Base-by-base conservation (phyloP, 2,329 filamentous ascomycete genomes). In the Aspergillus cejpii region DNA sequence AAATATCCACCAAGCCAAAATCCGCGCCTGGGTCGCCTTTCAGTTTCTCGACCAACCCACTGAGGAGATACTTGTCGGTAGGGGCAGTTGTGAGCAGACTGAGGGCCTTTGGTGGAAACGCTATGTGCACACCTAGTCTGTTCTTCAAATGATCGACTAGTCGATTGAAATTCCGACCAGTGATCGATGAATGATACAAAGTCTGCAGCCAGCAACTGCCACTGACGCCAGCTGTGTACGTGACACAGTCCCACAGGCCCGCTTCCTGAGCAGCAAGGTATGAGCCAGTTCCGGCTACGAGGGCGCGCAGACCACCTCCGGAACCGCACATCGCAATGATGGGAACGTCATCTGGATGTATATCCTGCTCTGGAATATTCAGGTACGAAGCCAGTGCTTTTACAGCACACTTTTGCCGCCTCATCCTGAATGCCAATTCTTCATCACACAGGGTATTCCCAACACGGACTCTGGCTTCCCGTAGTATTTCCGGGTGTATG, bases 131-230 rank as follows among this genome's bases (percentile, higher is more conserved):
- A 1, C 84, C 84, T 3, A 96, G 77, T 20, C 92, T 80, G 39
- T 83, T 79, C 65, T 95, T 97, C 43, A 98, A 71, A 60, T 98
- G 92, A 7, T 90, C 79, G 29, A 96, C 78, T 15, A 95, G 74
- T 28, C 74, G 78, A 17, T 76, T 72, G 54, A 94, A 79, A 50
- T 79, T 80, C 43, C 82, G 79, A 12, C 76, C 74, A 0, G 84
- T 77, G 45, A 97, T 76, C 0, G 87, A 87, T 0, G 87, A 91
- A 60, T 92, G 83, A 62, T 87, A 95, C 3, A 98, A 74, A 0
- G 86, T 76, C 64, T 97, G 91, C 5, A 97, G 75, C 92, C 92
- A 98, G 65, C 92, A 97, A 52, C 87, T 94, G 0, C 92, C 92
- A 61, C 89, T 96, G 39, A 98, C 92, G 1, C 92, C 92, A 4